Evolutionary conservation across 345 rosid species (phyloP).

Genomic region (Gossypium anomalum): DNA sequence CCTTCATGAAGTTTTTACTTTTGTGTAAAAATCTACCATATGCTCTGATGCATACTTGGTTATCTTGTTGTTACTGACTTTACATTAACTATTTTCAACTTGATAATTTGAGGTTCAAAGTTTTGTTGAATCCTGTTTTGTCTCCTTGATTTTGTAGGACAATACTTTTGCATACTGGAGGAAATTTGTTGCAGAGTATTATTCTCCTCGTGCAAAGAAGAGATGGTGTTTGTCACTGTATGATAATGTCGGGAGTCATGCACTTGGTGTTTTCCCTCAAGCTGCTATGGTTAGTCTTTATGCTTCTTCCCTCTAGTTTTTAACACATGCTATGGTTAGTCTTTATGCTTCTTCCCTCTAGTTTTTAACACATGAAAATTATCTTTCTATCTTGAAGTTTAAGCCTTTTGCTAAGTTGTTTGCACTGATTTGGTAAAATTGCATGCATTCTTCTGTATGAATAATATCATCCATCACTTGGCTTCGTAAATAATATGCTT

Average conservation of each 20-base stretch:
- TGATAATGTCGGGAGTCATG: slow-evolving; percentile 85
- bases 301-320: not conserved
- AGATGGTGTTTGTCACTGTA: slow-evolving; percentile 93
- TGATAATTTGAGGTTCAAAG: slow-evolving; percentile 9
- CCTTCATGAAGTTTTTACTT: not conserved
- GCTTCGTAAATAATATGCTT: not conserved
- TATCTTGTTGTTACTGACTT: not conserved
- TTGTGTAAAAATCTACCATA: not conserved
- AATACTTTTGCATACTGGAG: slow-evolving; percentile 89
- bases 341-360: slow-evolving; percentile 10
- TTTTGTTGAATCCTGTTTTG: slow-evolving; percentile 8
- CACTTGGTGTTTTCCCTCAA: slow-evolving; percentile 93
- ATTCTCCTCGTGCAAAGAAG: slow-evolving; percentile 95
- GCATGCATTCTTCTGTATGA: not conserved
- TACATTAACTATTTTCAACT: not conserved
- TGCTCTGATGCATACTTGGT: not conserved
- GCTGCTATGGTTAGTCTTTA: slow-evolving; percentile 78
- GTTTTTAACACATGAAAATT: not conserved
- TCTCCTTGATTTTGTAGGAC: slow-evolving; percentile 49
- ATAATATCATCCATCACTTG: not conserved
- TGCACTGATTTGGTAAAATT: not conserved
- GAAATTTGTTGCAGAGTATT: slow-evolving; percentile 88
- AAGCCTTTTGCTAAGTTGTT: not conserved
- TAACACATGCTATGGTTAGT: slow-evolving; percentile 77
- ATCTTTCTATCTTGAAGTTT: not conserved